These are phyloP conservation scores for Lepiota brunneoincarnata DNA, from an alignment of 768 basidiomycete species.

Conservation along the genomic window DNA sequence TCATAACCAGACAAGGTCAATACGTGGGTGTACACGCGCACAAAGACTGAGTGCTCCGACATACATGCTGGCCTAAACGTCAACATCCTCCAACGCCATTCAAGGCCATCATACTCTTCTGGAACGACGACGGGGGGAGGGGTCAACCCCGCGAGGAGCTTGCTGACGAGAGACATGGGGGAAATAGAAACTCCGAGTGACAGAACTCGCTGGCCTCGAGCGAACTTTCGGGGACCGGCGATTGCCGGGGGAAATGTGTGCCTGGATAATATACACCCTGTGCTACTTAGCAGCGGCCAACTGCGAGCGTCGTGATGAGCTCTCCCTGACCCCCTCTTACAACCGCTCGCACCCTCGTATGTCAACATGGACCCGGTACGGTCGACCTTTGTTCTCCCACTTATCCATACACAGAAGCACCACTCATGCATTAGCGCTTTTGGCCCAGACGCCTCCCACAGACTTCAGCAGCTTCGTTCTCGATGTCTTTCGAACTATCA, in stretches of 20 bases:
- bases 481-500: conserved; percentile 41
- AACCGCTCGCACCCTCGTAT: no score
- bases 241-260: not conserved
- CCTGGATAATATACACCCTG: no score
- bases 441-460: conserved; percentile 40
- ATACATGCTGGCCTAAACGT: conserved; percentile 79
- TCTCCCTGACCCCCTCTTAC: not conserved
- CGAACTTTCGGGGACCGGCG: not conserved
- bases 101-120: conserved; percentile 67
- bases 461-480: conserved; percentile 63
- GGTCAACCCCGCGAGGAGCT: conserved; percentile 40
- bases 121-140: conserved; percentile 55
- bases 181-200: not conserved
- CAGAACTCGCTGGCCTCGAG: not conserved
- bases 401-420: not conserved
- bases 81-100: conserved; percentile 72
- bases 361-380: conserved; percentile 16
- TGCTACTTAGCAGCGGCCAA: not conserved
- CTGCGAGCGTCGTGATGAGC: not conserved
- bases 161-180: conserved; percentile 25
- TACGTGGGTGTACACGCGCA: not conserved
- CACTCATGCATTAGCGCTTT: not conserved
- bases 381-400: not conserved
- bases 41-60: conserved; percentile 21
- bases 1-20: not conserved